Evolutionary conservation across 805 yeast genomes (phyloP), one percentile per base, ranked within the genome.

Genomic region (Yarrowia alimentaria): DNA sequence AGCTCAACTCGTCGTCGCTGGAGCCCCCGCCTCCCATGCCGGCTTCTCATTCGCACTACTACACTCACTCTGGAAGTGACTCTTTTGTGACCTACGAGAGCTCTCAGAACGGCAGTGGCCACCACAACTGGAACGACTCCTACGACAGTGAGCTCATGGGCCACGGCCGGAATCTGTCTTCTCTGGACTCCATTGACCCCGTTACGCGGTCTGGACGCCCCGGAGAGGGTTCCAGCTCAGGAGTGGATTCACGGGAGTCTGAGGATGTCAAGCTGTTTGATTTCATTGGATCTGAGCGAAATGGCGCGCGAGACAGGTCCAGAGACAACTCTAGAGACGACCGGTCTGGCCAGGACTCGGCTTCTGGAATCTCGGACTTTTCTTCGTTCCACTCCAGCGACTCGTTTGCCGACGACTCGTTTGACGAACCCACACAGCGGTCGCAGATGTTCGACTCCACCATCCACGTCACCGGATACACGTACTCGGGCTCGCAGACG

Each of bases 101-200:
- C n/a, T n/a, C n/a, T n/a, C n/a, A n/a, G n/a, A n/a, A n/a, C n/a
- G n/a, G n/a, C n/a, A n/a, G n/a, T 22, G 25, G 10, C 25, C 10
- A 8, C 19, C 37, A 32, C 53, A 45, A 25, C 11, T 48, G 34
- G 53, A 51, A 34, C 35, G 53, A 52, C 34, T 31, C 51, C 12
- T 52, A 21, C 28, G 29, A 33, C 35, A 38, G 54, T 31, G 35
- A 37, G 6, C 30, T 17, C 16, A 31, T 38, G 29, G 29, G 25
- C 3, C 50, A 43, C 11, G 37, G 37, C 1, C 9, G 37, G 11
- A 43, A 43, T 17, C 1, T 43, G 18, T 8, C 13, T 10, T 30
- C 37, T 6, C 7, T 43, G 30, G 50, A 43, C 3, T n/a, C n/a
- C n/a, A n/a, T n/a, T n/a, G n/a, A n/a, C n/a, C n/a, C n/a, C n/a